Evolutionary conservation across 1,139 yeast genomes (phyloP).

Genomic region (Geotrichum bryndzae): DNA sequence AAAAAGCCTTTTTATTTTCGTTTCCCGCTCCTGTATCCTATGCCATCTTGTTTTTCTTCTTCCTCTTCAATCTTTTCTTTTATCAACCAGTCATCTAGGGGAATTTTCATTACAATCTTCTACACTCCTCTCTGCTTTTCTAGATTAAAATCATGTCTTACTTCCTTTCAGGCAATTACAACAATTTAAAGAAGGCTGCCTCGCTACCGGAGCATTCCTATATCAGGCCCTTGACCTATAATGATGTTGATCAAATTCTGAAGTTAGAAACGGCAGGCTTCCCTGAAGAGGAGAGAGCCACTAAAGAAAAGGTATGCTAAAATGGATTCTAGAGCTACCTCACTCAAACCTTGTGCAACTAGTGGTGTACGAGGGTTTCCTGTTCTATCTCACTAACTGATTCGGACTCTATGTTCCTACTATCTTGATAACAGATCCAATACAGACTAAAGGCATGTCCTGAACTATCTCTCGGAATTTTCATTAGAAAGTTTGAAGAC

Average conservation of each 20-base stretch:
- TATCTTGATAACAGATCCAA: constrained; percentile 22
- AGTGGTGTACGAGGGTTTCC: not conserved
- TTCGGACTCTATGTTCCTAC: not conserved
- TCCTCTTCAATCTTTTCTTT: not conserved
- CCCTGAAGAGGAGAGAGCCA: constrained; percentile 57
- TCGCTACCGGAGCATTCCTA: constrained; percentile 57
- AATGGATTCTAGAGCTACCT: not conserved
- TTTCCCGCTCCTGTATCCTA: not conserved
- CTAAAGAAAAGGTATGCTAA: constrained; percentile 47
- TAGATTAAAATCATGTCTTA: not conserved
- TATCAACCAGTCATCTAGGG: not conserved
- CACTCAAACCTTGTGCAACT: not conserved
- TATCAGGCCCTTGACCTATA: constrained; percentile 64
- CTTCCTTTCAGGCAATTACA: not conserved
- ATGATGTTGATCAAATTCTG: constrained; percentile 58
- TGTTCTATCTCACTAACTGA: not conserved
- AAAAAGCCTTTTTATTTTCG: not conserved
- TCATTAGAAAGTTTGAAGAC: constrained; percentile 55
- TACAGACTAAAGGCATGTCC: constrained; percentile 80
- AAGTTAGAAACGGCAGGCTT: constrained; percentile 67
- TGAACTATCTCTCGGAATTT: constrained; percentile 83
- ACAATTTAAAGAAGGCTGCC: not conserved
- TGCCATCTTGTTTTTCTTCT: not conserved
- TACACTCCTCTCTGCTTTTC: not conserved
- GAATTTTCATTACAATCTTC: not conserved